Base-by-base conservation (phyloP, 768 basidiomycete species). In the Leccinum subtestaceum region DNA sequence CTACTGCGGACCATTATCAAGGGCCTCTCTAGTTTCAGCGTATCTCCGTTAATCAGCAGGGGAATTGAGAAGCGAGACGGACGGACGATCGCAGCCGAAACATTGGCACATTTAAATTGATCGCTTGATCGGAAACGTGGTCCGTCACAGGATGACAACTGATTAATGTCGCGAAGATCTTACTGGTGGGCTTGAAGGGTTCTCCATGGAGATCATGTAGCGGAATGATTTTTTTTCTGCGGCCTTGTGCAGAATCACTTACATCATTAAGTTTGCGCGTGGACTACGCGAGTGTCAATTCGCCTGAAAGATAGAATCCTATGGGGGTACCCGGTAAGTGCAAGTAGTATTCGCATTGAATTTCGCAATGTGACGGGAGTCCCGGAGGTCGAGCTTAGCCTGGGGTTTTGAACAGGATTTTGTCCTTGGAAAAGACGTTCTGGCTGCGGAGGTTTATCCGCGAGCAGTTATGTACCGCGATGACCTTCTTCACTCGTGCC, bases 121-220 rank as follows among this genome's bases (percentile, higher is more conserved):
- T 52, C 19, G 19, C 4, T 27, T 43, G 38, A 62, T 62, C 38
- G 38, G 51, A 59, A 47, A 47, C 46, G 15, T 4, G 34, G n/a
- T n/a, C 23, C 10, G 21, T 45, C 34, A 40, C 25, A 55, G 31
- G 21, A 32, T 23, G 46, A 25, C 23, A 34, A 21, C 25, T 9
- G 13, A 31, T 32, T 34, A 23, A 31, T 8, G 57, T 45, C 23
- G 12, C n/a, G 29, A 56, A 21, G 17, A 13, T 49, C 17, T 23
- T 47, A 25, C n/a, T 9, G 46, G 7, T 47, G 46, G 19, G 11
- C 12, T 25, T 9, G 13, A 47, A 29, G 9, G 48, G 17, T 29
- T 10, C 9, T 49, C 15, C 13, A 3, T 47, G 21, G 10, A 15
- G 13, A 9, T 23, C 7, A 13, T 47, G 2, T 13, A 12, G 12